Evolutionary conservation across 495 filamentous ascomycete genomes (phyloP), one percentile per base, ranked within the genome.

Genomic region (Aspergillus egyptiacus): DNA sequence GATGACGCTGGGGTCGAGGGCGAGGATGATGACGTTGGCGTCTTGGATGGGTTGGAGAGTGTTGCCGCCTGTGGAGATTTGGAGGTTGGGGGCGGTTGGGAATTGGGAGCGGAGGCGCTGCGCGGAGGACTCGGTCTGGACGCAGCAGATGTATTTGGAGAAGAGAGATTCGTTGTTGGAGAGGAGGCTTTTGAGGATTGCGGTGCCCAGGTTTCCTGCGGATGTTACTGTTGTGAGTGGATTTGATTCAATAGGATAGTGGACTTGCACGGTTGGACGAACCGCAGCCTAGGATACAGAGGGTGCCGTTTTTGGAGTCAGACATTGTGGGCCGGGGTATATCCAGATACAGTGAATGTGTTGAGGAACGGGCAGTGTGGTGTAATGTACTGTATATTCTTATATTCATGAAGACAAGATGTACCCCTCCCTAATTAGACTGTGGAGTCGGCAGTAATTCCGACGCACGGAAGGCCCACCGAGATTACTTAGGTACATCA

Each of bases 221-320:
- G 10, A 1, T 35, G 19, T 6, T 6, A 15, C 13, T 37, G 10
- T 51, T 30, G 45, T 36, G 32, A 45, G 31, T 11, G 20, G 9
- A 19, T n/a, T n/a, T n/a, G n/a, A n/a, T n/a, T n/a, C n/a, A n/a
- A n/a, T n/a, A n/a, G 14, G 5, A 44, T 6, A 18, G 2, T 15
- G 5, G 24, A 10, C 20, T 25, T 15, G 17, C 37, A 15, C 11
- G 5, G 30, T 4, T 4, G 14, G 11, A 43, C 59, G 39, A 45
- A 70, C 67, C 67, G 46, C 67, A 70, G 33, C 67, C 67, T 7
- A 70, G 48, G 13, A 70, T 61, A 43, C 64, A 66, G 14, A 70
- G 59, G 3, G 64, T 69, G 22, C n/a, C n/a, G n/a, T n/a, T n/a
- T n/a, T n/a, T n/a, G n/a, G n/a, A n/a, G n/a, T n/a, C n/a, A n/a